Percentiles rank a stretch among this genome's conserved stretches.
Evolutionary conservation across 805 yeast species (phyloP).

Genomic region (Cyberlindnera xylosilytica): DNA sequence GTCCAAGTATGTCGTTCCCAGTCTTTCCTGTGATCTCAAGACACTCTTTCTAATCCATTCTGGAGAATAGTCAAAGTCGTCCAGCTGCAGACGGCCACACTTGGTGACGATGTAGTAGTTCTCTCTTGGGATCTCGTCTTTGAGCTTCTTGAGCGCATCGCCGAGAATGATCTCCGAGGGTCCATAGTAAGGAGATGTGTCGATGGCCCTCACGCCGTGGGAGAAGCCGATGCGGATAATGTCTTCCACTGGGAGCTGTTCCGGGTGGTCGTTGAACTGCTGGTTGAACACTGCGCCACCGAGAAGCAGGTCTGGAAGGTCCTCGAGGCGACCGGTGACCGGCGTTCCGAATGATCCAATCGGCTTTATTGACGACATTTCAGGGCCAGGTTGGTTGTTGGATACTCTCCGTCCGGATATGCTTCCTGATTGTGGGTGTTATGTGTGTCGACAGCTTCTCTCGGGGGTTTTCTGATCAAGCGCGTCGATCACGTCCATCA

Average conservation of each 20-base stretch:
- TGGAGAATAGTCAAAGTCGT: constrained; percentile 74
- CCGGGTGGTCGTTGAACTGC: constrained; percentile 74
- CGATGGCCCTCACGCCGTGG: constrained; percentile 72
- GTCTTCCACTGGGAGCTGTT: constrained; percentile 50
- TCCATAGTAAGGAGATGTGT: constrained; percentile 93
- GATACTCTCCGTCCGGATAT: no score
- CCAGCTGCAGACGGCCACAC: constrained; percentile 70
- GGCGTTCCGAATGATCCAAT: constrained; percentile 19
- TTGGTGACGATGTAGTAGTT: constrained; percentile 74
- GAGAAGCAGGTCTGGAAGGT: constrained; percentile 57
- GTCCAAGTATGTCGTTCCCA: constrained; percentile 69
- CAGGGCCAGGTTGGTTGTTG: no score
- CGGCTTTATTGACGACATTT: constrained; percentile 12
- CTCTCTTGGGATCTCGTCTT: constrained; percentile 49
- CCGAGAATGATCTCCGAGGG: constrained; percentile 80
- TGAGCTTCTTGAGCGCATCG: constrained; percentile 45
- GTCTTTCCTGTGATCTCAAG: constrained; percentile 59
- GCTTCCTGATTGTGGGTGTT: no score
- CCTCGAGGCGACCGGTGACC: constrained; percentile 26
- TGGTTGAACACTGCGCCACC: constrained; percentile 90
- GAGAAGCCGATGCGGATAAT: constrained; percentile 59
- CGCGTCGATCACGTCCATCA: no score
- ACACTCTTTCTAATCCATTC: constrained; percentile 61
- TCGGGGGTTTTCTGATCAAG: no score
- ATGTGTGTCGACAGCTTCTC: no score